Conservation (phyloP, 208 protist genomes). For the Tritrichomonas foetus region DNA sequence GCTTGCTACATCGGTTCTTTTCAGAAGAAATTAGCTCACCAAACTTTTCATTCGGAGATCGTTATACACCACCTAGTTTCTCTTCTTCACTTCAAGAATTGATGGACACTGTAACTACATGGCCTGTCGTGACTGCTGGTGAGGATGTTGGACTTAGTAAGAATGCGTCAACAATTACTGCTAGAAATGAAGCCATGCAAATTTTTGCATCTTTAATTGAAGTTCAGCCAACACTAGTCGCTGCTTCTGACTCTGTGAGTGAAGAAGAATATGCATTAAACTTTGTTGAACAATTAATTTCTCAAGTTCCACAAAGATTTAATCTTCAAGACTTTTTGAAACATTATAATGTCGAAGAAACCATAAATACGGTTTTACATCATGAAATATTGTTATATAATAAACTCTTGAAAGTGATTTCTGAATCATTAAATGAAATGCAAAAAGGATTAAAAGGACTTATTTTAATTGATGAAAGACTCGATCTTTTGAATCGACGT, state of each 20-base stretch:
- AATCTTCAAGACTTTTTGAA: not conserved
- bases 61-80: not conserved
- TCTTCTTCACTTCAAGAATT: not conserved
- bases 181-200: not conserved
- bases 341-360: not conserved
- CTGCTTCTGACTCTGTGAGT: not conserved
- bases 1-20: constrained; percentile 70
- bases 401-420: constrained; percentile 75
- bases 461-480: constrained; percentile 64
- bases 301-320: not conserved
- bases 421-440: constrained; percentile 81
- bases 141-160: not conserved
- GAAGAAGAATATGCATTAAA: not conserved
- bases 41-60: not conserved
- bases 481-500: constrained; percentile 64
- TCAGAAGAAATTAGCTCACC: not conserved
- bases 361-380: constrained; percentile 81
- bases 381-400: constrained; percentile 73
- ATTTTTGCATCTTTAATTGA: not conserved
- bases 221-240: not conserved
- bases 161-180: not conserved
- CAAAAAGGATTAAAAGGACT: constrained; percentile 75
- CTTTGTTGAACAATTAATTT: not conserved
- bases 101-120: not conserved
- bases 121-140: not conserved